Base-by-base conservation (phyloP, 345 rosid genomes). In the Salix dunnii region DNA sequence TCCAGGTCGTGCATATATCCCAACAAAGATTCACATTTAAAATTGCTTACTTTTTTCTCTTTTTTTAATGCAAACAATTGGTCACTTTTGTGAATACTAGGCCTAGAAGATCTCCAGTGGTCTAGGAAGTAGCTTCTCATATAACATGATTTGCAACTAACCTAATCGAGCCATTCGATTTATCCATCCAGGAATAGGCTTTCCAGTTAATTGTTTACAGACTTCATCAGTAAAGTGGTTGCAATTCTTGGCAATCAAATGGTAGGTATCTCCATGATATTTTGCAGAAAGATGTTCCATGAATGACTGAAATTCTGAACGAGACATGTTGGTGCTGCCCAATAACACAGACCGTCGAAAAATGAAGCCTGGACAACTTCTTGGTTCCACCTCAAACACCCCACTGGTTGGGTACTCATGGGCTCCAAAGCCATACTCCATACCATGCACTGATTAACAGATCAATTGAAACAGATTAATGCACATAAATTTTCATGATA, bases 211-310 rank as follows among this genome's bases (percentile, higher is more conserved):
- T 80, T 72, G 88, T 84, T 67, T 38, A 77, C 92, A 87, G 30
- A 91, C 95, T 74, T 96, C 97, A 75, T 92, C 89, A 0, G 97
- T 87, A 78, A 96, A 96, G 88, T 93, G 99, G 83, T 96, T 96
- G 88, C 99, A 96, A 74, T 96, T 96, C 89, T 96, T 96, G 77
- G 96, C 91, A 81, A 96, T 93, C 91, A 96, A 88, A 90, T 90
- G 98, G 79, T 96, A 96, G 6, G 92, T 85, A 71, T 96, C 96
- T 48, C 99, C 98, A 48, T 88, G 94, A 78, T 89, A 96, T 61
- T 86, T 87, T 71, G 86, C 77, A 35, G 98, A 93, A 70, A 96
- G 80, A 70, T 80, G 87, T 78, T 92, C 99, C 90, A 96, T 90
- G 85, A 90, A 92, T 16, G 88, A 81, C 60, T 87, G 91, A 79